phyloP scores from a whole-genome alignment of 129 eudicot genomes.

The Ambrosia trifida region DNA sequence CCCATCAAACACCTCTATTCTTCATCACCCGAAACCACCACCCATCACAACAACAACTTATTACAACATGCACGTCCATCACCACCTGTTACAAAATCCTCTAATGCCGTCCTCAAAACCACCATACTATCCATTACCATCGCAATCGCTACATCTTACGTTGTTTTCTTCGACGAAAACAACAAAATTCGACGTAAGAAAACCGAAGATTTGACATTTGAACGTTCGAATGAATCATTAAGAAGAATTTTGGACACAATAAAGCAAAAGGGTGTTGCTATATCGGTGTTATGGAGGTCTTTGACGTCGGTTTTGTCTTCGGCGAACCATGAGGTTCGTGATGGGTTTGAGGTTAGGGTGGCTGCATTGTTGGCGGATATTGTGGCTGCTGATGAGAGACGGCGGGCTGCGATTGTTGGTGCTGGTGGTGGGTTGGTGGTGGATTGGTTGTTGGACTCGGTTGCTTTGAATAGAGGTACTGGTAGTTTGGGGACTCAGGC shows the following conservation, averaged over 20 bases:
- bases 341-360: constrained; percentile 86
- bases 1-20: constrained; percentile 38
- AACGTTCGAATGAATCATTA: constrained; percentile 51
- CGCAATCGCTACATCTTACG: constrained; percentile 35
- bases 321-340: constrained; percentile 76
- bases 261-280: constrained; percentile 74
- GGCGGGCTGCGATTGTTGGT: constrained; percentile 75
- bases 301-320: constrained; percentile 75
- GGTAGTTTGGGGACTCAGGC: constrained; percentile 59
- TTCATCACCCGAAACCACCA: constrained; percentile 32
- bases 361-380: constrained; percentile 93
- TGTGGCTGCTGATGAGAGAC: constrained; percentile 76
- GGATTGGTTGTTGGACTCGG: constrained; percentile 90
- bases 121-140: constrained; percentile 50
- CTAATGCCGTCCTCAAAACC: constrained; percentile 47
- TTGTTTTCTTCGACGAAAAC: not conserved
- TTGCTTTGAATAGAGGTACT: constrained; percentile 50
- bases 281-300: constrained; percentile 83
- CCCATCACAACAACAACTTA: constrained; percentile 2
- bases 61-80: constrained; percentile 29
- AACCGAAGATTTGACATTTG: constrained; percentile 40
- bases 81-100: constrained; percentile 29
- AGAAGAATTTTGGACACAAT: constrained; percentile 44
- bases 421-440: constrained; percentile 91
- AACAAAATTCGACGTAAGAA: not conserved